Conservation (phyloP, 768 basidiomycete species). For the Suillus variegatus region DNA sequence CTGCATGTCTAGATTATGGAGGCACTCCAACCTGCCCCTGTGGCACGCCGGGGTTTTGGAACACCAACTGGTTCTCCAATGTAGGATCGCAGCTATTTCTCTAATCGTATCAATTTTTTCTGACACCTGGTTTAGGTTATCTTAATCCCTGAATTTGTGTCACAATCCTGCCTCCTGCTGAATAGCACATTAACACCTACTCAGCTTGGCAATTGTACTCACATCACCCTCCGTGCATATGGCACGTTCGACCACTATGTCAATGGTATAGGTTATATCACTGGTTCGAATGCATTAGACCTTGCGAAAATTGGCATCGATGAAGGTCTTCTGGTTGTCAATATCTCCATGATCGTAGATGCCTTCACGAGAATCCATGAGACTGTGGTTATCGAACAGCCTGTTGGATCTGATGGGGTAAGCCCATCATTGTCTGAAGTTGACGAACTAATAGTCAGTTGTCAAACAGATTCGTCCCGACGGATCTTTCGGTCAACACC, state of each 20-base stretch:
- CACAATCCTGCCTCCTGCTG: constrained; percentile 57
- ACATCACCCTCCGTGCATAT: constrained; percentile 54
- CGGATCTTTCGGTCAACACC: constrained; percentile 45
- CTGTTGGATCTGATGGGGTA: constrained; percentile 60
- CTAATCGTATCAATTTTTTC: neutral
- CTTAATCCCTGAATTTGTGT: constrained; percentile 56
- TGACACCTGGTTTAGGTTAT: constrained; percentile 46
- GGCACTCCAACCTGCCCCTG: constrained; percentile 58
- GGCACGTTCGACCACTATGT: constrained; percentile 44
- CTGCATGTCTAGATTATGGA: constrained; percentile 57
- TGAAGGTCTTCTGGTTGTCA: constrained; percentile 38
- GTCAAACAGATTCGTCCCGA: constrained; percentile 20
- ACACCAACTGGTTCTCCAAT: constrained; percentile 67
- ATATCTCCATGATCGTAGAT: constrained; percentile 46
- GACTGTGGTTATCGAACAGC: constrained; percentile 52
- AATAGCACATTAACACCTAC: constrained; percentile 44
- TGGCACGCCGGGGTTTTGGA: constrained; percentile 53
- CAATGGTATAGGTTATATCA: constrained; percentile 49
- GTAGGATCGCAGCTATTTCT: constrained; percentile 28
- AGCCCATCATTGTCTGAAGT: constrained; percentile 10
- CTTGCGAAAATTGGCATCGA: constrained; percentile 65
- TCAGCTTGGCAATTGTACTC: constrained; percentile 47
- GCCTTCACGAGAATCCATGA: constrained; percentile 52
- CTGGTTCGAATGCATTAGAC: constrained; percentile 68
- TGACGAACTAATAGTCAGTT: neutral